Conservation (phyloP, 805 yeast genomes). For the Metschnikowia colocasiae region DNA sequence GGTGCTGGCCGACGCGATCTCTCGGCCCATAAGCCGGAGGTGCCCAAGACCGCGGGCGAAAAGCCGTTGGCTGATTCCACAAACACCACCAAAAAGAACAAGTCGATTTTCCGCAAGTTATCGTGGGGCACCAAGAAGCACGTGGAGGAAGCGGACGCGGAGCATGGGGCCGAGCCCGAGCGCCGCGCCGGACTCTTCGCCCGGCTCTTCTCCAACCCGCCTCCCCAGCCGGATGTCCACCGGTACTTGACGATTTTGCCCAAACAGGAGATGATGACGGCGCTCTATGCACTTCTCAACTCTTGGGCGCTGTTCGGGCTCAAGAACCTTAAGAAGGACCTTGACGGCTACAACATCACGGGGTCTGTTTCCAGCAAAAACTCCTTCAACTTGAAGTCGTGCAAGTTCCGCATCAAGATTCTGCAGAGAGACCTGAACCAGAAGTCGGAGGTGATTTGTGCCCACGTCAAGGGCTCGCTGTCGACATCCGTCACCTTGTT, state of each 20-base stretch:
- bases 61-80: constrained; percentile 33
- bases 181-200: constrained; percentile 19
- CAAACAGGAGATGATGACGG: constrained; percentile 57
- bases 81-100: constrained; percentile 27
- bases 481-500: constrained; percentile 58
- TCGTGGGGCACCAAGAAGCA: constrained; percentile 48
- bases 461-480: constrained; percentile 61
- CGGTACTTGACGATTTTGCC: constrained; percentile 40
- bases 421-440: constrained; percentile 35
- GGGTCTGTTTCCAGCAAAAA: constrained; percentile 63
- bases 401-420: constrained; percentile 58
- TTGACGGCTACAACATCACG: constrained; percentile 43
- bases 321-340: constrained; percentile 48
- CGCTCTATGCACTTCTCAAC: constrained; percentile 55
- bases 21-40: background rate
- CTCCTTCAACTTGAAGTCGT: constrained; percentile 58
- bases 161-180: constrained; percentile 21
- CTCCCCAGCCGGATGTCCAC: constrained; percentile 27
- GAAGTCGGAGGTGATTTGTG: constrained; percentile 56
- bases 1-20: background rate
- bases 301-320: constrained; percentile 74
- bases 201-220: constrained; percentile 34
- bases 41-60: constrained; percentile 11
- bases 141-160: constrained; percentile 32
- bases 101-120: constrained; percentile 46